Evolutionary conservation across 768 basidiomycete species (phyloP), one percentile per base, ranked within the genome.

Genomic region (Clitopilus hobsonii): DNA sequence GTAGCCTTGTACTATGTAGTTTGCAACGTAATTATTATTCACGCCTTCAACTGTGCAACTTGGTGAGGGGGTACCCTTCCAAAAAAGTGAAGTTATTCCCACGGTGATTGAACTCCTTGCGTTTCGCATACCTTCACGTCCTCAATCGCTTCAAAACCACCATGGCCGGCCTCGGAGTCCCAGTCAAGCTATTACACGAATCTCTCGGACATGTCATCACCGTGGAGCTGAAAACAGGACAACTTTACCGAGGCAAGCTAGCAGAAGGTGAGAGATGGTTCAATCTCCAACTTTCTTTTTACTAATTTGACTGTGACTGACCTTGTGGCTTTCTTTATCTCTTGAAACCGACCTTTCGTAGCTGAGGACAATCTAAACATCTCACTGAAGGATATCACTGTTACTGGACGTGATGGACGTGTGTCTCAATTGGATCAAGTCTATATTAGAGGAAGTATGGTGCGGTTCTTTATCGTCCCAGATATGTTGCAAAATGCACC

Each of bases 401-500:
- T 98, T 27, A 99, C 97, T 13, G 93, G 91, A 53, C 86, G 97
- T 52, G 97, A 99, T 79, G 97, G 97, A 23, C 92, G 97, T 64
- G 94, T 99, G 25, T 97, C 97, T 11, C 97, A 99, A 69, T 80
- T 99, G 51, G 97, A 98, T 75, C 96, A 98, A 71, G 96, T 98
- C 27, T 99, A 99, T 73, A 99, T 99, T 63, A 81, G 97, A 63
- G 97, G 97, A 56, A 95, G 94, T 69, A 97, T 98, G 91, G 79
- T 98, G 61, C 82, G 97, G 60, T 98, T 97, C 79, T 96, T 98
- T 75, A 98, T 98, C 70, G 97, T 99, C 20, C 97, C 97, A 54
- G 97, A 98, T 72, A 98, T 99, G 91, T 77, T 99, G 62, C 91
- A 98, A 69, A 98, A 98, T 69, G 97, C 97, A 13, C 97, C 97